A percentile compares a stretch with the other conserved stretches of the same genome.
Conservation (phyloP, 2,329 filamentous ascomycete species). For the Pseudopyrenochaeta lycopersici region DNA sequence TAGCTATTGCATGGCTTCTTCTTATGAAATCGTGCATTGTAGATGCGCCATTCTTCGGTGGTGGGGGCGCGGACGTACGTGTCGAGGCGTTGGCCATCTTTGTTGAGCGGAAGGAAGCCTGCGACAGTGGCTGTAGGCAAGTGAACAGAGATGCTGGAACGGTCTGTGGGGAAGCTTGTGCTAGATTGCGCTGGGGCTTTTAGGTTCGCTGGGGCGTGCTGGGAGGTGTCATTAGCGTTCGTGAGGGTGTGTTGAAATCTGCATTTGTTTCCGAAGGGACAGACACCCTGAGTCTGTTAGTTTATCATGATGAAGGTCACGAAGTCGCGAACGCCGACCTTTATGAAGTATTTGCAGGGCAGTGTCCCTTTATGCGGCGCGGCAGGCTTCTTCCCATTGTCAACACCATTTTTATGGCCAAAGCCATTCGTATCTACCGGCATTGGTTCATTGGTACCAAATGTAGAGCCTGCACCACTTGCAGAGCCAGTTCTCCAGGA, state of each 20-base stretch:
- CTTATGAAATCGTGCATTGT: conserved; percentile 42
- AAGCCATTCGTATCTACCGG: conserved; percentile 10
- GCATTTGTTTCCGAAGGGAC: conserved; percentile 33
- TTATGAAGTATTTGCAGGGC: conserved; percentile 35
- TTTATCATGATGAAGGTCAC: neutral
- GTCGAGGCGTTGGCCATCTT: conserved; percentile 58
- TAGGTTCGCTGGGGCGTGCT: neutral
- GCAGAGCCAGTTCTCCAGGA: conserved; percentile 12
- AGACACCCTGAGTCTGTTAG: conserved; percentile 28
- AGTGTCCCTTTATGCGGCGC: neutral
- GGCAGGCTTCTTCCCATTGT: conserved; percentile 8
- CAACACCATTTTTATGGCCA: conserved; percentile 8
- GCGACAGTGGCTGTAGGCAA: conserved; percentile 21
- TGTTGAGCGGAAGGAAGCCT: conserved; percentile 58
- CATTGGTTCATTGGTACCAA: conserved; percentile 2
- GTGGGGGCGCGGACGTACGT: conserved; percentile 49
- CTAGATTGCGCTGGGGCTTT: neutral
- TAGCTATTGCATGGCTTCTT: conserved; percentile 61
- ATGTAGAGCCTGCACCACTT: conserved; percentile 9
- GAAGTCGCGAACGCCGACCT: conserved; percentile 12
- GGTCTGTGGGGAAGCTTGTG: neutral
- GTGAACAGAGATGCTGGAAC: conserved; percentile 21
- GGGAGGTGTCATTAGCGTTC: neutral
- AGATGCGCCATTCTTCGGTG: conserved; percentile 49
- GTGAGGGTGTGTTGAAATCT: conserved; percentile 24